Evolutionary conservation across 1,284 basidiomycete genomes (phyloP).

Genomic region (Polyporus tsugae): DNA sequence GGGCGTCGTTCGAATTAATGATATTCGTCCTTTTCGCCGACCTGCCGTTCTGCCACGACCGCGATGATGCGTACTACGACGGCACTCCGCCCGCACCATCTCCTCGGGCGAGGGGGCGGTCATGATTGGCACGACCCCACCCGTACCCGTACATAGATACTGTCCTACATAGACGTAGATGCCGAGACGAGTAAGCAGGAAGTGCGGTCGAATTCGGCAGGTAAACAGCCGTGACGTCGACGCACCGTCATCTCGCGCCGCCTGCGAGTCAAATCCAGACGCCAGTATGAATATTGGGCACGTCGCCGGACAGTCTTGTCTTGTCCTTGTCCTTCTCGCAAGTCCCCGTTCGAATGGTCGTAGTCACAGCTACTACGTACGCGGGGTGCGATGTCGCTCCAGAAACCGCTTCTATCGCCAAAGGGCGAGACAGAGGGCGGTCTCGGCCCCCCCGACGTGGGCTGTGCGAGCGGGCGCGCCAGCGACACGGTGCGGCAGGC

Average conservation of each 20-base stretch:
- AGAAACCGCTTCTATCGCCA: background rate
- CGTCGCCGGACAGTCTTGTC: no score
- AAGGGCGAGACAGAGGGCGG: background rate
- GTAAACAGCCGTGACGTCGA: background rate
- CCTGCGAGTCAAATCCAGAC: no score
- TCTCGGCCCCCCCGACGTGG: background rate
- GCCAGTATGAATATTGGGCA: no score
- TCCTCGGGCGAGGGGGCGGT: background rate
- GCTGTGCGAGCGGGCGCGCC: background rate
- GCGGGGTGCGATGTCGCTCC: background rate
- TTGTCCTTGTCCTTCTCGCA: background rate
- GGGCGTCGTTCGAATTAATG: no score
- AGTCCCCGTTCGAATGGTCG: background rate
- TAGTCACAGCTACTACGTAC: background rate
- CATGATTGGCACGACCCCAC: background rate
- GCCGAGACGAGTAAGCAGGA: background rate
- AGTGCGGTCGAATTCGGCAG: background rate
- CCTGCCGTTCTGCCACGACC: background rate
- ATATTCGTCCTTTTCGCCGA: background rate
- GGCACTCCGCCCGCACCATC: background rate
- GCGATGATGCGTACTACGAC: no score
- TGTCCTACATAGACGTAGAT: background rate
- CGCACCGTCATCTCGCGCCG: background rate
- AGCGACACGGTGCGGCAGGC: background rate
- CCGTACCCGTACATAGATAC: background rate